Conservation (phyloP, 2,329 filamentous ascomycete genomes). For the Hymenoscyphus repandus region DNA sequence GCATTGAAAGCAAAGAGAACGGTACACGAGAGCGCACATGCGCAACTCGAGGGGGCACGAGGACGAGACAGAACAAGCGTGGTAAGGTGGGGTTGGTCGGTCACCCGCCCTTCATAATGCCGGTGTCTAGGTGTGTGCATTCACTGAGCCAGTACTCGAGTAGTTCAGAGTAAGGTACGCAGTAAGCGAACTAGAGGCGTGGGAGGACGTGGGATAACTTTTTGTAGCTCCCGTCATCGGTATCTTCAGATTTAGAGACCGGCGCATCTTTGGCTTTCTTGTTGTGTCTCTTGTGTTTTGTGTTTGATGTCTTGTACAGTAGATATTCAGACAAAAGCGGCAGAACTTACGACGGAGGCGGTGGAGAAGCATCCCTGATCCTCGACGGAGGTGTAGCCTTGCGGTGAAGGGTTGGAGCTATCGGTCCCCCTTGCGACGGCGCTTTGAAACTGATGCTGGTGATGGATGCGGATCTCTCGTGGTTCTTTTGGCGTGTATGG, state of each 20-base stretch:
- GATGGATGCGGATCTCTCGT: constrained; percentile 17
- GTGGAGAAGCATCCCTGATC: constrained; percentile 33
- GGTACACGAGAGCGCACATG: constrained; percentile 12
- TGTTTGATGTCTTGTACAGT: background rate
- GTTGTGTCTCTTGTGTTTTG: background rate
- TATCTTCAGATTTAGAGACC: background rate
- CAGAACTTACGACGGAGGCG: constrained; percentile 32
- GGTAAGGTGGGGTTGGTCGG: constrained; percentile 20
- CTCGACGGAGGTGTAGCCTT: constrained; percentile 16
- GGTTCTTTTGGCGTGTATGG: constrained; percentile 13
- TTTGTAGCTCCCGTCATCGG: constrained; percentile 3
- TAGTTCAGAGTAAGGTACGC: no score
- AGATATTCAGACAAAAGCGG: background rate
- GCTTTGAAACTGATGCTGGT: constrained; percentile 27
- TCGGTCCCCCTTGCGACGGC: constrained; percentile 11
- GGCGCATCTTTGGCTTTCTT: background rate
- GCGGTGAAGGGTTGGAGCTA: constrained; percentile 7
- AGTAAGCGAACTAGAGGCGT: constrained; percentile 15
- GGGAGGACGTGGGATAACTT: constrained; percentile 6
- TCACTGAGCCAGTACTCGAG: no score
- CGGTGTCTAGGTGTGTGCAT: constrained; percentile 2
- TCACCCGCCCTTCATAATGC: constrained; percentile 12
- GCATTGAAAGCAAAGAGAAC: background rate
- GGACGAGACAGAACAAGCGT: constrained; percentile 1
- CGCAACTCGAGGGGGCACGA: constrained; percentile 11